These are phyloP conservation scores for Arthromyces matolae DNA, from an alignment of 768 basidiomycete genomes.

Conservation along the genomic window DNA sequence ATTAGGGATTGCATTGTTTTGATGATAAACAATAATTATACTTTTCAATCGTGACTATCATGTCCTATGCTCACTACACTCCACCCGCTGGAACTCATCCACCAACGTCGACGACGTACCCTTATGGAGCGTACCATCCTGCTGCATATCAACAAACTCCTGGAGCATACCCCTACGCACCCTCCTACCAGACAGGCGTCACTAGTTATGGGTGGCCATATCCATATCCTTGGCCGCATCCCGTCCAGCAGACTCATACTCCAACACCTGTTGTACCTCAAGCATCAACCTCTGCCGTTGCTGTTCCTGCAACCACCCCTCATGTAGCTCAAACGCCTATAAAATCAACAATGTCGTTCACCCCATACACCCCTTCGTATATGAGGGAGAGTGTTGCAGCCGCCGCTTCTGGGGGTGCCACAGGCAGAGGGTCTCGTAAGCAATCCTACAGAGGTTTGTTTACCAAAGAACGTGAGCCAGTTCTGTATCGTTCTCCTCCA, in stretches of 20 bases:
- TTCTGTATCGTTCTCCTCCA: neutral
- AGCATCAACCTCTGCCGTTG: conserved; percentile 25
- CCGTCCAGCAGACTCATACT: conserved; percentile 12
- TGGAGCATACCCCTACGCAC: conserved; percentile 47
- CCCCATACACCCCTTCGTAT: conserved; percentile 54
- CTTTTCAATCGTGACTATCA: conserved; percentile 3
- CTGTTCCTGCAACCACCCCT: conserved; percentile 27
- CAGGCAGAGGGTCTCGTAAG: conserved; percentile 52
- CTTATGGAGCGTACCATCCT: conserved; percentile 60
- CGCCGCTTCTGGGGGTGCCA: conserved; percentile 33
- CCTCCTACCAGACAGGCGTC: conserved; percentile 61
- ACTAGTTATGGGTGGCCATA: conserved; percentile 75
- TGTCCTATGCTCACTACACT: conserved; percentile 26
- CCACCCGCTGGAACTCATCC: conserved; percentile 20
- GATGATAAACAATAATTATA: no score
- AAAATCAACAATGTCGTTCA: conserved; percentile 48
- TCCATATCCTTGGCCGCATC: conserved; percentile 49
- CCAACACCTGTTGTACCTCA: conserved; percentile 22
- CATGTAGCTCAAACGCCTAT: conserved; percentile 24
- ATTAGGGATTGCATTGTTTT: conserved; percentile 3
- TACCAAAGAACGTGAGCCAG: conserved; percentile 70
- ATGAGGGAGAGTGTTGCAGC: conserved; percentile 45
- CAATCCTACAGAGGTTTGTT: conserved; percentile 74
- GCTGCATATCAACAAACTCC: conserved; percentile 37
- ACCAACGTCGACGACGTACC: conserved; percentile 53